Evolutionary conservation across 2,329 filamentous ascomycete species (phyloP), one percentile per base, ranked within the genome.

Genomic region (Chaetomiaceae sp.): DNA sequence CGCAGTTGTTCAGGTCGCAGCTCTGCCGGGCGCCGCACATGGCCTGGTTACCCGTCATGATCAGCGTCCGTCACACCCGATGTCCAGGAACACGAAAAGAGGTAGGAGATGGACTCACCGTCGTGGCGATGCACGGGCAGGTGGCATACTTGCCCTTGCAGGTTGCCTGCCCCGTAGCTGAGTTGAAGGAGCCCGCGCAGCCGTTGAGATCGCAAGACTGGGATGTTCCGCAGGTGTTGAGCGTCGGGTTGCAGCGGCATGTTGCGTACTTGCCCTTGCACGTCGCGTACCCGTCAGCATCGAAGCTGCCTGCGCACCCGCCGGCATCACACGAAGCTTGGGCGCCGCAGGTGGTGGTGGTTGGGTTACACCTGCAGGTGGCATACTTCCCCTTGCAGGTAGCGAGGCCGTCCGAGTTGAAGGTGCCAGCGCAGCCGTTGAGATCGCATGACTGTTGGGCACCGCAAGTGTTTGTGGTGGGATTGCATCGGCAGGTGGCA

Each of bases 1-100:
- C 39, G 40, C 47, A 50, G 31, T 44, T 44, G 38, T 44, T 44
- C 14, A 38, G 20, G 40, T 50, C 40, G 39, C 47, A 50, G 47
- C 20, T 43, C 23, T 42, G 38, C 9, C 37, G 38, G n/a, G 25
- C 14, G 20, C 47, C 47, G 47, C 47, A 50, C 21, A 34, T 50
- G 17, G 31, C 17, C 30, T 27, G 33, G 3, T 17, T 10, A n/a
- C n/a, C n/a, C n/a, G n/a, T n/a, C n/a, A n/a, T n/a, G n/a, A n/a
- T n/a, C n/a, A n/a, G n/a, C n/a, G 33, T 8, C 3, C 6, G 34
- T 45, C 4, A 23, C 19, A 5, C 13, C 12, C 12, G 8, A n/a
- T 39, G 14, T 31, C 7, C 27, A 14, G 6, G 10, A 5, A 5
- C 19, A 4, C 2, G 19, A 5, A 13, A 9, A 39, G 19, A 20